Base-by-base conservation (phyloP, 768 basidiomycete genomes). In the Phylloporus sp. region DNA sequence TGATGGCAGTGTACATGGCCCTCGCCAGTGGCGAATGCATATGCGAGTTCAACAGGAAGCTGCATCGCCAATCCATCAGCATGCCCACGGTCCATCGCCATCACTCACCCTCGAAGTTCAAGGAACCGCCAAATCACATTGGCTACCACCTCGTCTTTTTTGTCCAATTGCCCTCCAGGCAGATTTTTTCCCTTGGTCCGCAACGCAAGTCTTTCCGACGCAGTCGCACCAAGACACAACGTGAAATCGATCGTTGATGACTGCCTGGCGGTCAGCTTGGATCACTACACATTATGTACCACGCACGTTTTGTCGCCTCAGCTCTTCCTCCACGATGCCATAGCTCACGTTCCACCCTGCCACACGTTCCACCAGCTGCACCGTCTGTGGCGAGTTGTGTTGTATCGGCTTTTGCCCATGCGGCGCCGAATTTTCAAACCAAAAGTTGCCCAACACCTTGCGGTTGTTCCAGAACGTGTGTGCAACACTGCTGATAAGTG, bases 61-160 rank as follows among this genome's bases (percentile, higher is more conserved):
- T 97, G 62, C 53, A 48, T 48, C 50, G 18, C 39, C 55, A 55
- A 36, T 31, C 48, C 43, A 28, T 58, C 49, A 39, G 58, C 50
- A 15, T 27, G 9, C 24, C 27, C n/a, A 3, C 15, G 7, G 18
- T 5, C 42, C 4, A 8, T 13, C 26, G 23, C 22, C 28, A 26
- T 20, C 46, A 57, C 52, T 66, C 70, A 95, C 95, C 94, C 93
- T 70, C 97, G 77, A 52, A 97, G 75, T 69, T 97, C 95, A 50
- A 99, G 80, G 80, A 98, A 97, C 47, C 95, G 83, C 95, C 95
- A 97, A 49, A 99, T 90, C 24, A 95, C 94, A 65, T 99, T 99
- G 8, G 95, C 95, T 4, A 99, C 97, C 0, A 97, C 78, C 69
- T 99, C 97, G 61, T 99, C 97, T 73, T 98, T 98, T 74, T 97